These are phyloP conservation scores for Claviceps citrina DNA, from an alignment of 2,329 filamentous ascomycete species.

Conservation along the genomic window DNA sequence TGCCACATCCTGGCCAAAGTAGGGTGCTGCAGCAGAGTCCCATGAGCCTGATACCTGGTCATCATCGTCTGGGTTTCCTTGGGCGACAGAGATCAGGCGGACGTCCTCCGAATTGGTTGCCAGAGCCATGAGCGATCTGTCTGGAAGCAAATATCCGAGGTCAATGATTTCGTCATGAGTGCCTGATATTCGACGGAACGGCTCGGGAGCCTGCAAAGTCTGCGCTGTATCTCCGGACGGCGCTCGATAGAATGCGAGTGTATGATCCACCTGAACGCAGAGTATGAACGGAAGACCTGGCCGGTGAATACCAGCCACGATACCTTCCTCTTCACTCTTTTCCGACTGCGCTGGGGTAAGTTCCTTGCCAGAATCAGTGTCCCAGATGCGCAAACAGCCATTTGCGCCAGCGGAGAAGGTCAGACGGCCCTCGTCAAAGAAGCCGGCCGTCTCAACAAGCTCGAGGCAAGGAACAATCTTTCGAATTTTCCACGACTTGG, in stretches of 20 bases:
- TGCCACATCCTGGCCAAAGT: constrained; percentile 82
- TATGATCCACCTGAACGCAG: constrained; percentile 79
- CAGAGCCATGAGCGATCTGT: constrained; percentile 69
- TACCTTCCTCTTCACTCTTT: constrained; percentile 46
- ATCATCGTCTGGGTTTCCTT: constrained; percentile 14
- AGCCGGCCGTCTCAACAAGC: constrained; percentile 69
- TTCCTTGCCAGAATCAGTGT: constrained; percentile 60
- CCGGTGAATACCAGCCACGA: constrained; percentile 57
- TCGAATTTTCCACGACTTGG: constrained; percentile 65
- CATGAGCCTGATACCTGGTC: constrained; percentile 10
- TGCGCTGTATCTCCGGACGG: constrained; percentile 24
- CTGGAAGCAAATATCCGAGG: constrained; percentile 66
- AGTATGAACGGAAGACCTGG: constrained; percentile 54
- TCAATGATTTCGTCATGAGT: constrained; percentile 98
- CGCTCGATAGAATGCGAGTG: constrained; percentile 54
- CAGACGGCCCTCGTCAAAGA: constrained; percentile 53
- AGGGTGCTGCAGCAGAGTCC: constrained; percentile 25
- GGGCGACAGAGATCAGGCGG: constrained; percentile 60
- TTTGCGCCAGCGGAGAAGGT: constrained; percentile 77
- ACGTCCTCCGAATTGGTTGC: constrained; percentile 94
- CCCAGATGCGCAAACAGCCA: constrained; percentile 73
- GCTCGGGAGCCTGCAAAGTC: constrained; percentile 29
- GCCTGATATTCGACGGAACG: constrained; percentile 69
- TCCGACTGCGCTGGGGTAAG: constrained; percentile 56
- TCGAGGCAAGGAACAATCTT: constrained; percentile 75